Evolutionary conservation across 805 yeast genomes (phyloP).

Genomic region (Tetrapisispora nanseiensis): DNA sequence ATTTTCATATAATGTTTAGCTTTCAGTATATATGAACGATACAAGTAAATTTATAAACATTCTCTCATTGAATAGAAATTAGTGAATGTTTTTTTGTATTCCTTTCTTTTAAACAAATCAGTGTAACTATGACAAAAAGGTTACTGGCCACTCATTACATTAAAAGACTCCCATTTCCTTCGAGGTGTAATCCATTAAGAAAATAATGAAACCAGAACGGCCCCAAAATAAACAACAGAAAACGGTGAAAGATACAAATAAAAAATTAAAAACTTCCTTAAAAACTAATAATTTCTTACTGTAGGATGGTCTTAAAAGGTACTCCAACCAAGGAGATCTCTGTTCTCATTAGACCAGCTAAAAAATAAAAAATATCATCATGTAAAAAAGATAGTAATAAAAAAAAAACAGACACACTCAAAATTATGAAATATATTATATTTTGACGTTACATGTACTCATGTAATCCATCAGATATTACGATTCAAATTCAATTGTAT

Average conservation of each 20-base stretch:
- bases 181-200: constrained; percentile 3
- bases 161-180: constrained; percentile 34
- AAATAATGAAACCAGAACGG: constrained; percentile 17
- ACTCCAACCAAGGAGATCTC: constrained; percentile 16
- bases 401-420: background rate
- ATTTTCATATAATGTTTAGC: too few relatives aligned
- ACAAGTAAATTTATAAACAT: too few relatives aligned
- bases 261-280: too few relatives aligned
- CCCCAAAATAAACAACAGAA: constrained; percentile 2
- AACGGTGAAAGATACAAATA: constrained; percentile 7
- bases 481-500: too few relatives aligned
- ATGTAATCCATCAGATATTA: background rate
- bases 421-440: background rate
- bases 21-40: too few relatives aligned
- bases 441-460: constrained; percentile 1
- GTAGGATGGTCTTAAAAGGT: constrained; percentile 14
- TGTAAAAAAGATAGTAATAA: constrained; percentile 1
- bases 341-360: constrained; percentile 27
- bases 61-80: too few relatives aligned
- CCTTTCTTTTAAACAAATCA: too few relatives aligned
- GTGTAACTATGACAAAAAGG: constrained; percentile 46
- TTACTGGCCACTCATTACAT: constrained; percentile 53
- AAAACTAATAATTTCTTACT: background rate
- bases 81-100: too few relatives aligned
- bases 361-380: constrained; percentile 27